Evolutionary conservation across 352 stramenopile genomes (phyloP), one percentile per base, ranked within the genome.

Genomic region (Globisporangium splendens): DNA sequence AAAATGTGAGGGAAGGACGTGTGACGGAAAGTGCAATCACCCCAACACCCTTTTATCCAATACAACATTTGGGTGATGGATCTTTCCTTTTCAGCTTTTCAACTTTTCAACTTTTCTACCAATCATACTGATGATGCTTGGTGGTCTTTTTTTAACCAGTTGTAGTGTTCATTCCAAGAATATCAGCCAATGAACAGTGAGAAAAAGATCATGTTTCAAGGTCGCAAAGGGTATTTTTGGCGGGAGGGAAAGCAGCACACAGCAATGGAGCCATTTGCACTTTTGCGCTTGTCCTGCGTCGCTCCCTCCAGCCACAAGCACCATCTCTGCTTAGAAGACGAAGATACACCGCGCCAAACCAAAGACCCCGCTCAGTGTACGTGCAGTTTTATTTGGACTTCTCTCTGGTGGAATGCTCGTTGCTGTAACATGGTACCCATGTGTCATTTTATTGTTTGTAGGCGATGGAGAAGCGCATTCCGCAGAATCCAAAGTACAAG

Each of bases 401-500:
- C 28, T 35, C 28, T 31, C 24, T 31, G 24, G 24, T 31, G 24
- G 24, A 35, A 35, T 35, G 28, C 7, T 35, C 3, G 28, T 35
- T 35, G 28, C 28, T 35, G 7, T n/a, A n/a, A n/a, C n/a, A n/a
- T n/a, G n/a, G n/a, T n/a, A n/a, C n/a, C n/a, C n/a, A 14, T 50
- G 31, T 56, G 20, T 3, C 31, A 1, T 11, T 22, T 44, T 15
- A 49, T 15, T 12, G 11, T 8, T 39, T 15, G 31, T 42, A 91
- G 82, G 80, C 75, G 44, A 89, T 90, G 77, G 84, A 93, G 64
- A 90, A 88, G 68, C 68, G 72, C 46, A 86, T 94, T 54, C 82
- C 84, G 13, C 69, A 88, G 54, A 90, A 89, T 52, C 66, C 79
- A 35, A 86, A 78, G 59, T 94, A 89, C 68, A 86, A 85, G 57